Evolutionary conservation across 2,329 filamentous ascomycete species (phyloP).

Genomic region (Hypoxylon sp.): DNA sequence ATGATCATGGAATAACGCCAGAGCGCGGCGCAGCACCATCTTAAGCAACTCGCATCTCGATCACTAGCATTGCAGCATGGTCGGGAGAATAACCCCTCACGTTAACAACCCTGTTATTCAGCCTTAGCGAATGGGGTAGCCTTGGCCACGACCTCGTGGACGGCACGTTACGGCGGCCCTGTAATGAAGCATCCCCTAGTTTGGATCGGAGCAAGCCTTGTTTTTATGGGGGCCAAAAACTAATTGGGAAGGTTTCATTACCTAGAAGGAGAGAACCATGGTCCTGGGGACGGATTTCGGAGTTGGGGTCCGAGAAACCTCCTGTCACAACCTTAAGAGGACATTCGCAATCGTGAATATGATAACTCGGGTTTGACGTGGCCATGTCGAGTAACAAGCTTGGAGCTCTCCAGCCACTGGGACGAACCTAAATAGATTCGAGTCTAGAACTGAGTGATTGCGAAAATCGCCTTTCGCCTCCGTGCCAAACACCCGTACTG

Average conservation of each 20-base stretch:
- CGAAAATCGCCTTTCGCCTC: background rate
- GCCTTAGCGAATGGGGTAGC: background rate
- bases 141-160: conserved; percentile 1
- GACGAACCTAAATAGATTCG: conserved; percentile 5
- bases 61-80: conserved; percentile 13
- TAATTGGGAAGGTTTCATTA: conserved; percentile 3
- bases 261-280: background rate
- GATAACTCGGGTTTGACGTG: conserved; percentile 27
- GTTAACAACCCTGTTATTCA: conserved; percentile 5
- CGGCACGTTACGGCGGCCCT: background rate
- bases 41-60: conserved; percentile 19
- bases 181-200: conserved; percentile 1
- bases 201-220: conserved; percentile 25
- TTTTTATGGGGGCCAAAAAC: conserved; percentile 26
- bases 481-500: conserved; percentile 7
- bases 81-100: conserved; percentile 2
- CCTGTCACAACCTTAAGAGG: background rate
- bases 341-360: conserved; percentile 20
- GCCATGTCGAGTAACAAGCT: conserved; percentile 21
- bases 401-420: background rate
- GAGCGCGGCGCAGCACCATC: conserved; percentile 7
- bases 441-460: conserved; percentile 14
- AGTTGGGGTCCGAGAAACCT: conserved; percentile 11
- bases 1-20: conserved; percentile 10
- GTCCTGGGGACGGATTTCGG: background rate